Evolutionary conservation across 306 rosid species (phyloP).

Genomic region (Fragaria vesca): DNA sequence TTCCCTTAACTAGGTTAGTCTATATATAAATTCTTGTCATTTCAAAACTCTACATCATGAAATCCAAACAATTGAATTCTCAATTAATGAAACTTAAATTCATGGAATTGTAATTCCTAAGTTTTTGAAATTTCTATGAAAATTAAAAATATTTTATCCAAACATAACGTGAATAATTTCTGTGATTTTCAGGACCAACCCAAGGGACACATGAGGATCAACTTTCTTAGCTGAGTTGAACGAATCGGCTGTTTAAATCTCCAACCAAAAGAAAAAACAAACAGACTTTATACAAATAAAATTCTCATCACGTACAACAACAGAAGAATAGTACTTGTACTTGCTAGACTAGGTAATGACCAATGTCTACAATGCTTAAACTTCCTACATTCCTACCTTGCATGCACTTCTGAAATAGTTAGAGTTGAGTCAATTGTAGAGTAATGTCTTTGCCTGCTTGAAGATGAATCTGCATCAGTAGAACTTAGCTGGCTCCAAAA

Average conservation of each 20-base stretch:
- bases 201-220: background rate
- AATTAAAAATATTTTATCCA: too few relatives aligned
- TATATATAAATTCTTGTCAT: too few relatives aligned
- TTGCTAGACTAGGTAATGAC: background rate
- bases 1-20: too few relatives aligned
- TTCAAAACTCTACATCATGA: too few relatives aligned
- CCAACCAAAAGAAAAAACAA: background rate
- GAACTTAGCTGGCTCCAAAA: constrained; percentile 12
- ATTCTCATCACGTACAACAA: background rate
- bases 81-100: too few relatives aligned
- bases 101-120: too few relatives aligned
- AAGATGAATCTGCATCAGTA: constrained; percentile 17
- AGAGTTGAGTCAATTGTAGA: constrained; percentile 11
- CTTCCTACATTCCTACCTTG: constrained; percentile 16
- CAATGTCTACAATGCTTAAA: background rate
- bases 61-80: too few relatives aligned
- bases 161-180: too few relatives aligned
- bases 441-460: constrained; percentile 15
- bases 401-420: constrained; percentile 13
- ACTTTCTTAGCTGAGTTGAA: background rate
- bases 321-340: background rate
- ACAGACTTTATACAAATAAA: background rate
- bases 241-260: background rate
- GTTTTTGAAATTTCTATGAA: too few relatives aligned
- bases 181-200: background rate